A percentile compares a stretch with the other conserved stretches of the same genome.
phyloP scores from a whole-genome alignment of 2,329 filamentous ascomycete species.

The Fusarium chaquense region DNA sequence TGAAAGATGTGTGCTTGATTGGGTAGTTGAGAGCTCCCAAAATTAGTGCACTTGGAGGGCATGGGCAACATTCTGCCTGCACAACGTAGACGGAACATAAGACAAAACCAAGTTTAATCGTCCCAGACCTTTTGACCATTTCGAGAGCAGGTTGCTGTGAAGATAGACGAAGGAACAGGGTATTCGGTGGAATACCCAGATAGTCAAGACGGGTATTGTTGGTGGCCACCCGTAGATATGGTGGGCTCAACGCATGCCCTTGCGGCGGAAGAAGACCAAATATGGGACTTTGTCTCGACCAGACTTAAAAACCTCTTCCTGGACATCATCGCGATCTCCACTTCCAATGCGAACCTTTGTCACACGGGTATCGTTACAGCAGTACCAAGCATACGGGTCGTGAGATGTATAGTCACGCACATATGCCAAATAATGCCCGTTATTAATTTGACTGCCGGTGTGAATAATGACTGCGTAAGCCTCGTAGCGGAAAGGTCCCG shows the following conservation, averaged over 20 bases:
- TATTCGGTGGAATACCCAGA: not conserved
- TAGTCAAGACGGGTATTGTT: not conserved
- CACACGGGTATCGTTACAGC: constrained; percentile 61
- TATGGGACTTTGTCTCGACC: constrained; percentile 59
- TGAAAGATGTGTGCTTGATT: not conserved
- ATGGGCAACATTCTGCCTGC: not conserved
- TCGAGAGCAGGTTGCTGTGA: not conserved
- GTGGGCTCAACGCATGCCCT: constrained; percentile 44
- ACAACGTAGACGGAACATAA: not conserved
- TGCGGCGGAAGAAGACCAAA: constrained; percentile 60
- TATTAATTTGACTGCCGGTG: constrained; percentile 72
- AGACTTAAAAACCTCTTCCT: constrained; percentile 56
- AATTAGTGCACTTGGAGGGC: not conserved
- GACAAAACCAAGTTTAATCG: not conserved
- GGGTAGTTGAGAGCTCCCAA: not conserved
- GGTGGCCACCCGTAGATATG: not conserved
- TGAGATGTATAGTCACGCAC: constrained; percentile 68
- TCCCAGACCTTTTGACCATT: not conserved
- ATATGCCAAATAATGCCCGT: constrained; percentile 84
- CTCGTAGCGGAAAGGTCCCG: constrained; percentile 78
- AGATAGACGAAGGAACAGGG: not conserved
- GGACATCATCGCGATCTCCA: constrained; percentile 51
- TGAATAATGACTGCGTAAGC: constrained; percentile 89
- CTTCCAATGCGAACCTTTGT: constrained; percentile 58
- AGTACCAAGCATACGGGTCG: constrained; percentile 61